A percentile compares a stretch with the other conserved stretches of the same genome.
Conservation (phyloP, 352 stramenopile genomes). For the Phytophthora pistaciae region DNA sequence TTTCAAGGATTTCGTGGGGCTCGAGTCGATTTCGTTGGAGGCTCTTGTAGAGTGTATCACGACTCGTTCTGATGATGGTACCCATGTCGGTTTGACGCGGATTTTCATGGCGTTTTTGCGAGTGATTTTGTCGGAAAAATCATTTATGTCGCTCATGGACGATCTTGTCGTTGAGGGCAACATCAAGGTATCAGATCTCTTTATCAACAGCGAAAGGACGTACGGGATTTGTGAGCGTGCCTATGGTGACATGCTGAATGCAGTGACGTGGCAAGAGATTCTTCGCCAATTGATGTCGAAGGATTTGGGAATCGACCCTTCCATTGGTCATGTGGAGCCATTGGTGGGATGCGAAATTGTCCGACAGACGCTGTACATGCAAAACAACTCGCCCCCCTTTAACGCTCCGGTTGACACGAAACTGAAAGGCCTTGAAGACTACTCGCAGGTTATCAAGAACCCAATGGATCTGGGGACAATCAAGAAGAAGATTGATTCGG, state of each 20-base stretch:
- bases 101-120: slow-evolving; percentile 82
- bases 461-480: slow-evolving; percentile 94
- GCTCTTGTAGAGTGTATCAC: slow-evolving; percentile 63
- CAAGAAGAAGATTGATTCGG: slow-evolving; percentile 75
- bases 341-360: slow-evolving; percentile 86
- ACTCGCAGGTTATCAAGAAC: slow-evolving; percentile 85
- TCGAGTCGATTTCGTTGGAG: slow-evolving; percentile 74
- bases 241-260: slow-evolving; percentile 78
- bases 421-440: slow-evolving; percentile 87
- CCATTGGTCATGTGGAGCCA: slow-evolving; percentile 76
- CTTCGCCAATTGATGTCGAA: slow-evolving; percentile 86
- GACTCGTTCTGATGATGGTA: slow-evolving; percentile 50
- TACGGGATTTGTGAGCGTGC: slow-evolving; percentile 81
- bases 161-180: slow-evolving; percentile 85
- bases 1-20: slow-evolving; percentile 74
- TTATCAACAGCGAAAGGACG: slow-evolving; percentile 71
- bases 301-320: slow-evolving; percentile 77
- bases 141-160: slow-evolving; percentile 78
- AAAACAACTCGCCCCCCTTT: slow-evolving; percentile 84
- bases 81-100: slow-evolving; percentile 55
- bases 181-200: slow-evolving; percentile 84
- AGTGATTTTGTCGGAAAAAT: slow-evolving; percentile 82
- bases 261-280: slow-evolving; percentile 88
- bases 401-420: slow-evolving; percentile 84
- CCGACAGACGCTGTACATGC: slow-evolving; percentile 84